phyloP scores from a whole-genome alignment of 768 basidiomycete species.

The Lentinula sp. region DNA sequence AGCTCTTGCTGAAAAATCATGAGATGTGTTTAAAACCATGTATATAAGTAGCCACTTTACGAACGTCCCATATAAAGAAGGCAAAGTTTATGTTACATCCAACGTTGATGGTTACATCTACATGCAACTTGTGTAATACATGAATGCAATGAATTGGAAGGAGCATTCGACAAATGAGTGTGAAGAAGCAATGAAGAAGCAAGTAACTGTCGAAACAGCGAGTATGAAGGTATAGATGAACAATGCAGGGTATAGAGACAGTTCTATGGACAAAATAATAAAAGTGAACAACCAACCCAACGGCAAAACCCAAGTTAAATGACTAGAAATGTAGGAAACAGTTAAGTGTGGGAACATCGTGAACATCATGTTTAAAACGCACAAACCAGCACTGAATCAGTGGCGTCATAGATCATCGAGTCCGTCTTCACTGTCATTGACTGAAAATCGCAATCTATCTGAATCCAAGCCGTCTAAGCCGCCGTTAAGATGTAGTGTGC shows the following conservation, averaged over 20 bases:
- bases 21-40: background rate
- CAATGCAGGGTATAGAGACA: background rate
- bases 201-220: background rate
- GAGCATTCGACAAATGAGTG: background rate
- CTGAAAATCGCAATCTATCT: conserved; percentile 7
- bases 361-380: background rate
- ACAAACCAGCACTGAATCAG: background rate
- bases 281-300: background rate
- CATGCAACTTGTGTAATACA: background rate
- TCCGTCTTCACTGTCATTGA: background rate
- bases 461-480: conserved; percentile 1
- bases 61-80: no score
- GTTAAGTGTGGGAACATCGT: background rate
- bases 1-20: background rate
- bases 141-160: background rate
- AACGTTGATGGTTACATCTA: background rate
- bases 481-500: conserved; percentile 58
- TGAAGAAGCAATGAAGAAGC: background rate
- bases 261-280: background rate
- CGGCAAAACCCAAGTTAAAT: background rate
- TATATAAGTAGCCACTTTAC: no score
- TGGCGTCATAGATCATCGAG: background rate
- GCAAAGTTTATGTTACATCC: background rate
- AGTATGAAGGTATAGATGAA: background rate
- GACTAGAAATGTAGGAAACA: background rate